Conservation (phyloP, 148 eudicot species). For the Arbutus unedo region DNA sequence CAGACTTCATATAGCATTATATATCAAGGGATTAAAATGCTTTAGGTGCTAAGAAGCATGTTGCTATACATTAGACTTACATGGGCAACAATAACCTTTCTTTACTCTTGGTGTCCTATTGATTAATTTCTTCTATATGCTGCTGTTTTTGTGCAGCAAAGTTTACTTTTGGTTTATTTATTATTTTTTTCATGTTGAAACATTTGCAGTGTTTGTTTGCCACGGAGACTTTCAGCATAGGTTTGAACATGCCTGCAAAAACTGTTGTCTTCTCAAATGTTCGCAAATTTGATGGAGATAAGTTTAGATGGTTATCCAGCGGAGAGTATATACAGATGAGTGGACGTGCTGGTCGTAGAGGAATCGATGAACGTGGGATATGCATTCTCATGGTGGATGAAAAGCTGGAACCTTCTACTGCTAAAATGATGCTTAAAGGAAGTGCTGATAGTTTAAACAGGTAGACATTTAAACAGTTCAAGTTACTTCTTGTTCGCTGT, state of each 20-base stretch:
- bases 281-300: slow-evolving; percentile 95
- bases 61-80: not conserved
- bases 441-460: slow-evolving; percentile 96
- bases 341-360: slow-evolving; percentile 99
- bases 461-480: slow-evolving; percentile 26
- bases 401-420: slow-evolving; percentile 97
- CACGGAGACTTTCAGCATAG: slow-evolving; percentile 99
- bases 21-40: not conserved
- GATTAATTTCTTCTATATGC: not conserved
- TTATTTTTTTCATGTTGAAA: slow-evolving; percentile 19
- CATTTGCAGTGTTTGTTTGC: slow-evolving; percentile 89
- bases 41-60: not conserved
- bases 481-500: slow-evolving; percentile 2
- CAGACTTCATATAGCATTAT: not conserved
- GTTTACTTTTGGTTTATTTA: not conserved
- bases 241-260: slow-evolving; percentile 98
- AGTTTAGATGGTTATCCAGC: slow-evolving; percentile 95
- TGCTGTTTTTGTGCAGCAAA: not conserved
- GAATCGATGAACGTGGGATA: slow-evolving; percentile 96
- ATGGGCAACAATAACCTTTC: not conserved
- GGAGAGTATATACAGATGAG: slow-evolving; percentile 99
- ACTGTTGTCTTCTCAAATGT: slow-evolving; percentile 97
- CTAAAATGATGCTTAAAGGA: slow-evolving; percentile 92
- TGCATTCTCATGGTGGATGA: slow-evolving; percentile 99
- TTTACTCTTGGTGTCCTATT: not conserved